Evolutionary conservation across 1,284 basidiomycete species (phyloP).

Genomic region (Schizophyllum amplum): DNA sequence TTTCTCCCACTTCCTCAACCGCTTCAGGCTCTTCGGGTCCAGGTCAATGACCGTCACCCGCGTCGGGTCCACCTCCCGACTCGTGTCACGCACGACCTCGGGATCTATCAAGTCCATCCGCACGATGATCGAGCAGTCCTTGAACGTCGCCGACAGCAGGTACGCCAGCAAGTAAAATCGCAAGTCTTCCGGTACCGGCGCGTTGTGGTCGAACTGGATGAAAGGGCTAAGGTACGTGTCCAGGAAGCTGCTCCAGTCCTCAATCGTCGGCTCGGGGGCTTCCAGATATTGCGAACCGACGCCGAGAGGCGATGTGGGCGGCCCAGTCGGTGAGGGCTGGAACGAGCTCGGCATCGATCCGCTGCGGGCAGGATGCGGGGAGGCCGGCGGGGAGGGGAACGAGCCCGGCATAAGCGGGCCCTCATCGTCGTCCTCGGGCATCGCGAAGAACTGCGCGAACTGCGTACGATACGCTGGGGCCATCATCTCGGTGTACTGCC

Average conservation of each 20-base stretch:
- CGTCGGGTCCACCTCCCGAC: conserved; percentile 17
- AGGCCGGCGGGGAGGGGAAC: conserved; percentile 1
- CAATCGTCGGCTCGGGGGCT: conserved; percentile 38
- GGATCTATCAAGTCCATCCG: conserved; percentile 33
- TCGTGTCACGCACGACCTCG: conserved; percentile 11
- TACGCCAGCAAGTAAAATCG: conserved; percentile 65
- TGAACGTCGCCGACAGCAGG: conserved; percentile 87
- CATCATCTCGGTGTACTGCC: conserved; percentile 24
- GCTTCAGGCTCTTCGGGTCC: conserved; percentile 70
- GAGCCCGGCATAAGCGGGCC: neutral
- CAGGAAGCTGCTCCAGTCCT: conserved; percentile 55
- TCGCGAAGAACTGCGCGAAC: conserved; percentile 16
- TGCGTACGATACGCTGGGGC: conserved; percentile 17
- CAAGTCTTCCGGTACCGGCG: conserved; percentile 35
- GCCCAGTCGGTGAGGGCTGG: neutral
- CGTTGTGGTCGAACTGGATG: conserved; percentile 25
- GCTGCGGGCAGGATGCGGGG: conserved; percentile 1
- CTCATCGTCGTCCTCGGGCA: neutral
- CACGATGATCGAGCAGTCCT: conserved; percentile 89
- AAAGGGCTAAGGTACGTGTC: conserved; percentile 37
- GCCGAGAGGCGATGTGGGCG: conserved; percentile 19
- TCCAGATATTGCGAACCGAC: conserved; percentile 20
- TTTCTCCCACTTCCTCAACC: conserved; percentile 64
- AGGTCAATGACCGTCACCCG: conserved; percentile 75
- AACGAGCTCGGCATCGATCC: neutral